phyloP scores from a whole-genome alignment of 1,284 basidiomycete genomes.

The Gymnopus androsaceus region DNA sequence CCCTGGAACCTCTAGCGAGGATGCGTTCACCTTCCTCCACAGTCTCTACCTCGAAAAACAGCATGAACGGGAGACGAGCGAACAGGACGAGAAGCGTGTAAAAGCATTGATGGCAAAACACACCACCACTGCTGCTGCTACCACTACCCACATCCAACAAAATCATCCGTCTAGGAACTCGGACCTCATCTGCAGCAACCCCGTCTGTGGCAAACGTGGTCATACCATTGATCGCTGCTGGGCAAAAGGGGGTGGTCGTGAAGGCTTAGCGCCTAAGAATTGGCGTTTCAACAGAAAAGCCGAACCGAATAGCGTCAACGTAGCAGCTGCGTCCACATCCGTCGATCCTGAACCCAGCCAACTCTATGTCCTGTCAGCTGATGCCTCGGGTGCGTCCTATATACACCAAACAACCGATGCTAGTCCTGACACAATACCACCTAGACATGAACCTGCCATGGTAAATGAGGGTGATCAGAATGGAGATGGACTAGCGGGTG shows the following conservation, averaged over 20 bases:
- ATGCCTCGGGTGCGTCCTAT: background rate
- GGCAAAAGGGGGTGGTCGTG: background rate
- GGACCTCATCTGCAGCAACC: background rate
- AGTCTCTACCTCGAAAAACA: background rate
- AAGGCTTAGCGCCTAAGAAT: background rate
- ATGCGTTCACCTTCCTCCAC: background rate
- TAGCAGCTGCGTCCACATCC: background rate
- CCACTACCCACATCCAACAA: background rate
- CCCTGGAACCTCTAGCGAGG: background rate
- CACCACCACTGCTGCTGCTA: background rate
- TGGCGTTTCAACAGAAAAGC: background rate
- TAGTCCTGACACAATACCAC: no score
- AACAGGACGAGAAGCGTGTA: background rate
- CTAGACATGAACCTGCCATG: no score
- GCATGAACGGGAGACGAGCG: background rate
- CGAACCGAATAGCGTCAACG: background rate
- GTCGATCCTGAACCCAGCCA: background rate
- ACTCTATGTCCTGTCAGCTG: background rate
- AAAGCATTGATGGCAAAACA: background rate
- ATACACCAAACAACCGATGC: no score
- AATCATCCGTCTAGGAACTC: no score
- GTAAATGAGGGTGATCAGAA: background rate
- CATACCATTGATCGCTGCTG: background rate
- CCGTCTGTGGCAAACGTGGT: background rate
- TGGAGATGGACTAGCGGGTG: background rate